Conservation (phyloP, 805 yeast species). For the Wickerhamiella siamensis region DNA sequence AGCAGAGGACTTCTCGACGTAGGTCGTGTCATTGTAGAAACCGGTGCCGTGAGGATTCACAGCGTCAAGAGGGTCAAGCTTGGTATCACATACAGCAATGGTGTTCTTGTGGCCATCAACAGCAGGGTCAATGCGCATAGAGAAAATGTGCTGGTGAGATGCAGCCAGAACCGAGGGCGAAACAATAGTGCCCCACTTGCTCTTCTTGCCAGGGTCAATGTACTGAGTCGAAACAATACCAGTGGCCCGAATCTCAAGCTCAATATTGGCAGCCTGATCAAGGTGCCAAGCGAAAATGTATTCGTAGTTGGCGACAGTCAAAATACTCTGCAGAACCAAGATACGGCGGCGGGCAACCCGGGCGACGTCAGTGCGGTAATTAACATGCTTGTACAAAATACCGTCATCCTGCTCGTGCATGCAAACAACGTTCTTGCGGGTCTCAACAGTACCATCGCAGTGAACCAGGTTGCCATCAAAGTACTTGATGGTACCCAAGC, state of each 20-base stretch:
- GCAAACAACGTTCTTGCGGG: constrained; percentile 59
- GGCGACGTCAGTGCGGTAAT: constrained; percentile 63
- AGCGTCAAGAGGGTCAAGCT: constrained; percentile 41
- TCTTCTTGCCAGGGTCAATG: constrained; percentile 51
- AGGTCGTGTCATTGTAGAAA: constrained; percentile 45
- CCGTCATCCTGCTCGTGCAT: constrained; percentile 81
- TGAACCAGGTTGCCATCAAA: constrained; percentile 45
- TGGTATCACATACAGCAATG: constrained; percentile 56
- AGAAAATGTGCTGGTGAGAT: constrained; percentile 67
- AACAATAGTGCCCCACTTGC: constrained; percentile 59
- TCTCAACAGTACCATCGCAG: constrained; percentile 45
- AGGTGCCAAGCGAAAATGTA: constrained; percentile 58
- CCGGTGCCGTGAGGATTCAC: constrained; percentile 59
- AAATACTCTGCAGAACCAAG: constrained; percentile 64
- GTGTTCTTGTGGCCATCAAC: constrained; percentile 68
- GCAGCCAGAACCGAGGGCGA: constrained; percentile 75
- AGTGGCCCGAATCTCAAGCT: constrained; percentile 69
- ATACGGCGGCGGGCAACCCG: constrained; percentile 65
- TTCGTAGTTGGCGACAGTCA: constrained; percentile 77
- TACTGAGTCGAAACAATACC: constrained; percentile 81
- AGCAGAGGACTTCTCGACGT: constrained; percentile 56
- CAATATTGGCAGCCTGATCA: constrained; percentile 65
- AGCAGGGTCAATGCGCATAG: constrained; percentile 72
- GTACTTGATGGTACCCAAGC: constrained; percentile 67
- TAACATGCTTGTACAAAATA: constrained; percentile 60